Conservation (phyloP, 495 filamentous ascomycete species). For the Usnea hakonensis region DNA sequence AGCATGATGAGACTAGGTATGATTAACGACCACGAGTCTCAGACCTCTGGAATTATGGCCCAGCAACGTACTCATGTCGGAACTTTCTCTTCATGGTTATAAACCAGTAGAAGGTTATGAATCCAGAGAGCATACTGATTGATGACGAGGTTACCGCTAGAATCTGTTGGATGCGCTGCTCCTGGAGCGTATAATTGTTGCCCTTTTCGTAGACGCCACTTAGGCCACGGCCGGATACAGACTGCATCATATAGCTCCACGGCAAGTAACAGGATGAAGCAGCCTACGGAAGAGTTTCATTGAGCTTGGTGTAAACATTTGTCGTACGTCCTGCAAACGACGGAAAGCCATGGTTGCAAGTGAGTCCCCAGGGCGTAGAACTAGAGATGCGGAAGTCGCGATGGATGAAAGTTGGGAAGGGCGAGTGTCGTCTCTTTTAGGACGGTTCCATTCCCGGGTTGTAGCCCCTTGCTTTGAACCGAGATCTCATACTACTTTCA, state of each 20-base stretch:
- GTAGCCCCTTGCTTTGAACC: conserved; percentile 2
- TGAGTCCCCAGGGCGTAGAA: neutral
- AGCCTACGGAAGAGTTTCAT: neutral
- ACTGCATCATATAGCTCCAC: neutral
- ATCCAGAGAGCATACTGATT: conserved; percentile 45
- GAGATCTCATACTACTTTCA: neutral
- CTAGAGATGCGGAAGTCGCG: neutral
- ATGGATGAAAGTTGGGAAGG: neutral
- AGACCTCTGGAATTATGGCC: neutral
- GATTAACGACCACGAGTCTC: conserved; percentile 12
- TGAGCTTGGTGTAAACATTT: neutral
- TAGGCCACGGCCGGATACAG: neutral
- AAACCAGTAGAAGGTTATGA: conserved; percentile 62
- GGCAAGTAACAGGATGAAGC: neutral
- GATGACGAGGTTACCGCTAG: conserved; percentile 33
- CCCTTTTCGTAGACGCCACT: neutral
- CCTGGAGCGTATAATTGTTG: conserved; percentile 10
- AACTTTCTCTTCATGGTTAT: conserved; percentile 64
- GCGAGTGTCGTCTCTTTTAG: neutral
- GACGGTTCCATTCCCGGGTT: conserved; percentile 6
- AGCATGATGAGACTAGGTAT: conserved; percentile 56
- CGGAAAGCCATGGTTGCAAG: neutral
- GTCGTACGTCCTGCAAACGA: neutral
- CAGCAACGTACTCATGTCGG: conserved; percentile 55
- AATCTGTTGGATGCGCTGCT: conserved; percentile 14